phyloP scores from a whole-genome alignment of 2,329 filamentous ascomycete species.

The Fusarium nanum region DNA sequence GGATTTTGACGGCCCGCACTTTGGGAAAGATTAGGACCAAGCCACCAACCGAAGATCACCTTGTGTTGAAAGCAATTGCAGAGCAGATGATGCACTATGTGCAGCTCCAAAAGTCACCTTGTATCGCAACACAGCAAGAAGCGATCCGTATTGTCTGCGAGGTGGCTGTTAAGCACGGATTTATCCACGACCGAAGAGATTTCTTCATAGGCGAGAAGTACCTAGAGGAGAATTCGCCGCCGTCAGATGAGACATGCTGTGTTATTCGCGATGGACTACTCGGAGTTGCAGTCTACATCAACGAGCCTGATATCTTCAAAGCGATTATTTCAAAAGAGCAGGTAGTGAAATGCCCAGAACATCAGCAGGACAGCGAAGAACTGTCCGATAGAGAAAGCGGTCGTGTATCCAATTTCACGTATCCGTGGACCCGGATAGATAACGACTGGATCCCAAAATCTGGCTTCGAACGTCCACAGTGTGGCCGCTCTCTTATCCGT shows the following conservation, averaged over 20 bases:
- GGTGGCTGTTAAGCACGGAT: slow-evolving; percentile 1
- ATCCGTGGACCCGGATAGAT: too few relatives aligned
- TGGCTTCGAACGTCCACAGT: not conserved
- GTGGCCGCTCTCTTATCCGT: not conserved
- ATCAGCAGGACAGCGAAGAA: accelerated
- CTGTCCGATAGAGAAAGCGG: accelerated
- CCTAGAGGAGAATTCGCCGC: accelerated
- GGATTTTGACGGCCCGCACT: not conserved
- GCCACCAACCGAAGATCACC: not conserved
- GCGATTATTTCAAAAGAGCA: not conserved
- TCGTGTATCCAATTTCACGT: too few relatives aligned
- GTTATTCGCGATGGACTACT: not conserved
- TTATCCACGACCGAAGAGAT: not conserved
- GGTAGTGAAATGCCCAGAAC: not conserved
- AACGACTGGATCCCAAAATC: too few relatives aligned
- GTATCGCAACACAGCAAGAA: not conserved
- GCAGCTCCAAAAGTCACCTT: accelerated
- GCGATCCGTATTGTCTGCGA: not conserved
- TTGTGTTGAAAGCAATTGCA: not conserved
- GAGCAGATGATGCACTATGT: not conserved
- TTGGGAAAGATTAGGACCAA: not conserved
- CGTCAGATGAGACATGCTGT: not conserved
- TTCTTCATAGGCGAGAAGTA: not conserved
- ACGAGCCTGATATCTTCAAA: not conserved
- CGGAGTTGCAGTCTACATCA: not conserved